These are phyloP conservation scores for Ceriops zippeliana DNA, from an alignment of 345 rosid species.

Conservation along the genomic window DNA sequence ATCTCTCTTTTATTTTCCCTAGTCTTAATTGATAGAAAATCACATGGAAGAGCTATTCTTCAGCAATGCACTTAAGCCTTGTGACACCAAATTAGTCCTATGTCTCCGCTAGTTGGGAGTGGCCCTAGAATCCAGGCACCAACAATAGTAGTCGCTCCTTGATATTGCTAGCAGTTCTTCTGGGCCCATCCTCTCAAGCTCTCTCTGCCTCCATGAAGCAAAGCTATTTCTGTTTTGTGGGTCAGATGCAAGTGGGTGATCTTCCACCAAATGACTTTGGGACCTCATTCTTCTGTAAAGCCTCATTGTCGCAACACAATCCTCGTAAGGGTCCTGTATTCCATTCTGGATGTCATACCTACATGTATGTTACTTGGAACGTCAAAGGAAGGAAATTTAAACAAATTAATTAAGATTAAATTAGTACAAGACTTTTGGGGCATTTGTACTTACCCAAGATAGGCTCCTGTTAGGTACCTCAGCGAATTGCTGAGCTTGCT, in stretches of 20 bases:
- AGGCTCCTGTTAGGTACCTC: conserved; percentile 77
- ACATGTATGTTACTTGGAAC: background rate
- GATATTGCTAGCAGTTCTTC: conserved; percentile 63
- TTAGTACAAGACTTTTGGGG: background rate
- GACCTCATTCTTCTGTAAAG: conserved; percentile 82
- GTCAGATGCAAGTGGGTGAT: conserved; percentile 61
- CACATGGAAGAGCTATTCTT: background rate
- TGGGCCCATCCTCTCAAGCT: conserved; percentile 80
- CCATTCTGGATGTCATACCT: conserved; percentile 82
- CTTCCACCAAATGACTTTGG: conserved; percentile 57
- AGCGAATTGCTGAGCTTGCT: conserved; percentile 95
- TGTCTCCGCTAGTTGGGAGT: background rate
- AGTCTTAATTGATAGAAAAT: too few species aligned
- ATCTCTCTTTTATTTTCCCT: too few species aligned
- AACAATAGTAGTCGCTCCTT: conserved; percentile 81
- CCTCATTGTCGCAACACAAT: conserved; percentile 87
- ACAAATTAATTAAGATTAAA: background rate
- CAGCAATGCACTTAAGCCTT: background rate
- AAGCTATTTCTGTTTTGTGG: conserved; percentile 74
- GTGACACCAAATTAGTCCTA: background rate
- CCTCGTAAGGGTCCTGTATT: conserved; percentile 77
- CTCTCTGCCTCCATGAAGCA: conserved; percentile 72
- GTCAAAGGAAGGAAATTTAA: background rate
- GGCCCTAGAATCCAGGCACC: conserved; percentile 69
- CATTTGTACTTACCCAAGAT: conserved; percentile 59